Evolutionary conservation across 2,329 filamentous ascomycete species (phyloP), one percentile per base, ranked within the genome.

Genomic region (Stromatinia cepivora): DNA sequence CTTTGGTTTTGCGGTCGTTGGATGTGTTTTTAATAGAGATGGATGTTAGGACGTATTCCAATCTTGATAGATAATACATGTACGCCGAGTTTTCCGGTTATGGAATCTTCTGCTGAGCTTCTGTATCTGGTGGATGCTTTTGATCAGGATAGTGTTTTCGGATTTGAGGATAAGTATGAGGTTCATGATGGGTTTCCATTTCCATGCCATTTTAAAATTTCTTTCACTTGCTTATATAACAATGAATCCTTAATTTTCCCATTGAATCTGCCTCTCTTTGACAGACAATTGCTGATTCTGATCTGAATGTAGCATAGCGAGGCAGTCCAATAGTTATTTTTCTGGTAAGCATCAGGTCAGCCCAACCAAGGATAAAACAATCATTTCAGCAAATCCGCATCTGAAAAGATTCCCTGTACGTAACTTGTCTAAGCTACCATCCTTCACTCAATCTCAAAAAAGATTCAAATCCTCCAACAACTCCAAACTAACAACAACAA

Each of bases 401-500:
- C 36, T 10, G n/a, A 52, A 17, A n/a, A 52, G 25, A 28, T n/a
- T 28, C n/a, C 11, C n/a, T 52, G 50, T 52, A 15, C n/a, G 50
- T 52, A 52, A 8, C 11, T 2, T 9, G 9, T 31, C 31, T 31
- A 31, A 31, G 3, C 22, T 7, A 4, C 3, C 10, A 50, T 4
- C 4, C n/a, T 13, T 31, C 31, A 3, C 7, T 50, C 22, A n/a
- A 11, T 25, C 13, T 0, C 9, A 50, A n/a, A 13, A 50, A 50
- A 11, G 8, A 25, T 50, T 50, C 22, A 1, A 11, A 13, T 0
- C 22, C 4, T 50, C 20, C n/a, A 13, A 50, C 4, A 1, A 0
- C 22, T 25, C 4, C 36, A 15, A 52, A 13, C 1, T 52, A 6
- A 6, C 11, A 25, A 13, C n/a, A 36, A 8, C 1, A 17, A 13